Conservation (phyloP, 192 early-diverging fungal genomes). For the Rhizophagus clarus region DNA sequence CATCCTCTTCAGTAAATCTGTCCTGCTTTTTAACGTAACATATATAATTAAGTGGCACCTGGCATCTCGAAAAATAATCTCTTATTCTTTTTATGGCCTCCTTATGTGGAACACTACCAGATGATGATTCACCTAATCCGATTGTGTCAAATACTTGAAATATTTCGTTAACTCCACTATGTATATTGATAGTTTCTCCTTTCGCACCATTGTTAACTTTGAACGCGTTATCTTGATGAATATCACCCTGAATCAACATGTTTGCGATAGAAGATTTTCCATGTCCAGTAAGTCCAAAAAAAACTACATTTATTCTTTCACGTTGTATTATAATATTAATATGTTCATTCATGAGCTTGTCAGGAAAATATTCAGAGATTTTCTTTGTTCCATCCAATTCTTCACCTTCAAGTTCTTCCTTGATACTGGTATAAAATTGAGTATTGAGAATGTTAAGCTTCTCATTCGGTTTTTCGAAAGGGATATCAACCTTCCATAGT, state of each 20-base stretch:
- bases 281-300: slow-evolving; percentile 30
- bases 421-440: too few species aligned
- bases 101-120: neutral
- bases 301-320: neutral
- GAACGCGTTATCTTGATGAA: slow-evolving; percentile 12
- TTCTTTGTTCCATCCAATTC: too few species aligned
- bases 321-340: too few species aligned
- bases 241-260: slow-evolving; percentile 34
- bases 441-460: too few species aligned
- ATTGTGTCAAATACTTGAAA: slow-evolving; percentile 34
- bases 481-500: too few species aligned
- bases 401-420: too few species aligned
- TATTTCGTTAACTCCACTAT: neutral
- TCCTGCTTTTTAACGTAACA: slow-evolving; percentile 31
- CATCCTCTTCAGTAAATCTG: slow-evolving; percentile 18
- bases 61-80: slow-evolving; percentile 1
- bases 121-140: slow-evolving; percentile 26
- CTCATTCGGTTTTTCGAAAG: too few species aligned
- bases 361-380: too few species aligned
- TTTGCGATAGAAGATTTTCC: slow-evolving; percentile 34
- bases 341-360: too few species aligned
- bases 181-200: slow-evolving; percentile 14
- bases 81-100: neutral
- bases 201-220: slow-evolving; percentile 23
- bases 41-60: slow-evolving; percentile 25